Conservation (phyloP, 768 basidiomycete genomes). For the Hydnum rufescens region DNA sequence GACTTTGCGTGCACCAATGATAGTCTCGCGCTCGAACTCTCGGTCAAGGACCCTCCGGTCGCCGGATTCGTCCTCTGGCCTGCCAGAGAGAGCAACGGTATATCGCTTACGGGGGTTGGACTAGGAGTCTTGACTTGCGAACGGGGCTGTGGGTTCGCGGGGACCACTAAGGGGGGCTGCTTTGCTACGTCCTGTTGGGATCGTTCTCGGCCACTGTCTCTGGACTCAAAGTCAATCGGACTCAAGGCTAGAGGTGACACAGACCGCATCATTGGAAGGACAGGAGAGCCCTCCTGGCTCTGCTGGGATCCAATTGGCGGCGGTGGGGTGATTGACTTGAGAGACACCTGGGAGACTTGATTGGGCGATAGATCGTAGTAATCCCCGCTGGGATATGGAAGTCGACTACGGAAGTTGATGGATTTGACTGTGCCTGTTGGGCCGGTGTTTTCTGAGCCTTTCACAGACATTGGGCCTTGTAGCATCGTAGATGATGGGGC, state of each 20-base stretch:
- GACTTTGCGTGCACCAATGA: neutral
- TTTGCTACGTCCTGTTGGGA: too few relatives aligned
- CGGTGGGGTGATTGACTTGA: conserved; percentile 33
- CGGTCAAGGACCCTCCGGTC: neutral
- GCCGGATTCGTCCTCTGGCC: conserved; percentile 15
- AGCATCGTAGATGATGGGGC: too few relatives aligned
- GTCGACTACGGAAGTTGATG: conserved; percentile 27
- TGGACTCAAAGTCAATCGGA: neutral
- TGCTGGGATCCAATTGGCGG: conserved; percentile 14
- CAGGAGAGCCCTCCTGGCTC: neutral
- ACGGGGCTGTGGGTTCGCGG: neutral
- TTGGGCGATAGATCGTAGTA: conserved; percentile 45
- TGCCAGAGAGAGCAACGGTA: conserved; percentile 65
- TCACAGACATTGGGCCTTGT: neutral
- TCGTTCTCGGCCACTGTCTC: neutral
- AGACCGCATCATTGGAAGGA: neutral
- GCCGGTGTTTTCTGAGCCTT: neutral
- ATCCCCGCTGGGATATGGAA: conserved; percentile 72
- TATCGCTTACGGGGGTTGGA: conserved; percentile 56
- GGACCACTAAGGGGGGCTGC: too few relatives aligned
- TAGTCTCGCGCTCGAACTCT: neutral
- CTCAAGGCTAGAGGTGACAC: neutral
- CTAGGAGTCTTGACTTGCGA: conserved; percentile 33
- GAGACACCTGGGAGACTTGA: conserved; percentile 18
- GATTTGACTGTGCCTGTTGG: neutral